phyloP scores from a whole-genome alignment of 2,329 filamentous ascomycete genomes.

The Penicillium fuscoglaucum region DNA sequence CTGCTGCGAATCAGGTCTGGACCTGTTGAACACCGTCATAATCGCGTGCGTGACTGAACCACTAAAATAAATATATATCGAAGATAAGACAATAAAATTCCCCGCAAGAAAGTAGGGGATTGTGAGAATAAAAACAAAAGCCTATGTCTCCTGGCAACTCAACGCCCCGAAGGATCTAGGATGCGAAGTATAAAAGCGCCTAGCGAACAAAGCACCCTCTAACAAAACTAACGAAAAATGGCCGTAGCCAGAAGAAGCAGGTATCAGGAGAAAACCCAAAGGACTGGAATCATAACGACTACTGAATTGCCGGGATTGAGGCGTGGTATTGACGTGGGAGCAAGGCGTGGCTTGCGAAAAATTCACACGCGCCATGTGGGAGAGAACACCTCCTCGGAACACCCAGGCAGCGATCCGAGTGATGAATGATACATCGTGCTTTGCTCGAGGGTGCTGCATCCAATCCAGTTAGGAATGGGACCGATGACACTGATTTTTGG shows the following conservation, averaged over 20 bases:
- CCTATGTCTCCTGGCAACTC: neutral
- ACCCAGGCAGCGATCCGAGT: conserved; percentile 2
- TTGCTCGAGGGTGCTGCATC: neutral
- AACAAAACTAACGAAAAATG: neutral
- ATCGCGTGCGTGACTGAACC: neutral
- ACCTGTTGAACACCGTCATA: conserved; percentile 15
- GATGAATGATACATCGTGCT: conserved; percentile 25
- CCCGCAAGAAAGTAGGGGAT: neutral
- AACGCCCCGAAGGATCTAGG: neutral
- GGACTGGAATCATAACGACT: conserved; percentile 1
- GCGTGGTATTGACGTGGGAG: conserved; percentile 24
- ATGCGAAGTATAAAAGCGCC: conserved; percentile 2
- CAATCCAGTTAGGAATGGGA: conserved; percentile 5
- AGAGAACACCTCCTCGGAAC: conserved; percentile 1
- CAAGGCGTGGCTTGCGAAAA: conserved; percentile 24
- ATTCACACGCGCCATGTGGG: conserved; percentile 26
- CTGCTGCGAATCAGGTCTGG: conserved; percentile 16
- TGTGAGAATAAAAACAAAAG: neutral
- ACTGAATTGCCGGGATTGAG: conserved; percentile 9
- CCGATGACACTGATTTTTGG: conserved; percentile 4
- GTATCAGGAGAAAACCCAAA: conserved; percentile 14
- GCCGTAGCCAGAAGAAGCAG: conserved; percentile 19
- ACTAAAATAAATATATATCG: neutral
- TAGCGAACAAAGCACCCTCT: neutral
- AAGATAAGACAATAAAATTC: neutral